Base-by-base conservation (phyloP, 2,329 filamentous ascomycete genomes). In the Pseudogymnoascus verrucosus region DNA sequence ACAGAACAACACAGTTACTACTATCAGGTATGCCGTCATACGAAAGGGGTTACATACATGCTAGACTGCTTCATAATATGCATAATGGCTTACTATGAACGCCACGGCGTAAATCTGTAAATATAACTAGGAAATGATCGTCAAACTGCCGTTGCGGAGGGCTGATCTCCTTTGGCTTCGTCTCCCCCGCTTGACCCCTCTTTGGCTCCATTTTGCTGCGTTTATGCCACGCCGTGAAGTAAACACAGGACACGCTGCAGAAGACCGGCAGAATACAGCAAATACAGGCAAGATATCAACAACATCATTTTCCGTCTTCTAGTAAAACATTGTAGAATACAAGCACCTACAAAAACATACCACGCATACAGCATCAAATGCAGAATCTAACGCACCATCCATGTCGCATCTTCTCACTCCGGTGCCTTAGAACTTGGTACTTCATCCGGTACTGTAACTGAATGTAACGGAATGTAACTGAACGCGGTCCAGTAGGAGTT, bases 341-440 rank as follows among this genome's bases (percentile, higher is more conserved):
- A 39, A 7, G 7, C n/a, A 36, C 34, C 4, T 14, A n/a, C 37
- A 39, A 21, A 19, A 42, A 42, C 16, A 23, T 44, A 51, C 47
- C 16, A 54, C 47, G 47, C 47, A 54, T 54, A 54, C 47, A 54
- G 26, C 47, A 54, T 31, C 47, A 54, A 31, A 54, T 31, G 47
- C 47, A 54, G 47, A 28, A 31, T 54, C 47, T 31, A 54, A 54
- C 47, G 47, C 47, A 31, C 6, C 4, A 54, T 54, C 47, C 47
- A 54, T 54, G 47, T 54, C 47, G 31, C 26, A 6, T 31, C 23
- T 54, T 54, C 47, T 51, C 44, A 51, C 44, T 51, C 14, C 44
- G 44, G 44, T n/a, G 44, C 44, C 44, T 28, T 51, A 26, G n/a
- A 51, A 31, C 28, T 10, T 44, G 40, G 42, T 44, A 5, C 40